Base-by-base conservation (phyloP, 495 filamentous ascomycete species). In the Aspergillus leporis region DNA sequence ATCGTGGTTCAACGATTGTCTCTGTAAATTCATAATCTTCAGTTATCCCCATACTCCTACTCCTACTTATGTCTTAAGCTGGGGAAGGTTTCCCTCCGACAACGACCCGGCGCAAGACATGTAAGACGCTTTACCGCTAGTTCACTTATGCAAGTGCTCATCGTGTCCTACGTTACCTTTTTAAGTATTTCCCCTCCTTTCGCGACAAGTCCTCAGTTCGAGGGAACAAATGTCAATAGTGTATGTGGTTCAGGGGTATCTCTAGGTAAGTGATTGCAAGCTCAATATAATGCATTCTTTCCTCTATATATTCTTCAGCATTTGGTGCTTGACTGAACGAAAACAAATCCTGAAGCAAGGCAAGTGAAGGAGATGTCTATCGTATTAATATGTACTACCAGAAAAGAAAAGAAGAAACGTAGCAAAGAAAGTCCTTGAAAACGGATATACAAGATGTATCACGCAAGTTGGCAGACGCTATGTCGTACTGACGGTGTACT, bases 361-460 rank as follows among this genome's bases (percentile, higher is more conserved):
- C 23, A 14, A 32, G 43, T 9, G 8, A 47, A 47, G 43, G 19
- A 47, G 10, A n/a, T 31, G 16, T 61, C 25, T 62, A 53, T 55
- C 22, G 45, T 49, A 46, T 48, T 49, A 43, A 49, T 31, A 32
- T 53, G 32, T 40, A 40, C 19, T 55, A 54, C 7, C 51, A 54
- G 40, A 31, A 53, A 28, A 56, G n/a, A 23, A 32, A n/a, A 8
- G 48, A n/a, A 8, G 48, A 46, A 38, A 50, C 23, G n/a, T 21
- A 53, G 14, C n/a, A 49, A 21, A 21, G 22, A n/a, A 46, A 45
- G 23, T 32, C 23, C 16, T 46, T 62, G 30, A 49, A 14, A 34
- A 31, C 13, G 54, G 22, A 43, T 50, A 54, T 54, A 58, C 55
- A 58, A 41, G 13, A 32, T 25, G 28, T 19, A 56, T 34, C 50